Base-by-base conservation (phyloP, 257 asterid species). In the Salvia hispanica region DNA sequence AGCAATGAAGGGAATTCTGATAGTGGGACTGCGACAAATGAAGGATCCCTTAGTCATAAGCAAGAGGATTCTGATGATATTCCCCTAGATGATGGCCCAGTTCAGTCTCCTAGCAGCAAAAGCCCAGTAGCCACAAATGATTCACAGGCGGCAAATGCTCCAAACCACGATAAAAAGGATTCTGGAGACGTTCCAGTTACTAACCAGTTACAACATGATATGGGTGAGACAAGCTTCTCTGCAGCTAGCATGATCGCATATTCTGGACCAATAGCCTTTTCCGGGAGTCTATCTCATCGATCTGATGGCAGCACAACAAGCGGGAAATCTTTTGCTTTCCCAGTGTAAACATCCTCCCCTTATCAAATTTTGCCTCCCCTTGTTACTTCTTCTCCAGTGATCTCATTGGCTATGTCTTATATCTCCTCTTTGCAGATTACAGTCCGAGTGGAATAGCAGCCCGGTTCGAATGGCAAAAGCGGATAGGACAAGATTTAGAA, bases 271-370 rank as follows among this genome's bases (percentile, higher is more conserved):
- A 76, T 87, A 39, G 72, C 93, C 4, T 61, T 48, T 70, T 85
- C 97, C 0, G 96, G 96, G 13, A 94, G 88, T 84, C 50, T 78
- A 47, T 94, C 99, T 66, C 82, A 81, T 74, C 89, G 97, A 54
- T 94, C 99, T 0, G 97, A 91, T 55, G 85, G 90, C 82, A 94
- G 99, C 78, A 77, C 97, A 10, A 80, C 97, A 57, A 94, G 97
- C 28, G 70, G 83, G 28, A 82, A 91, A 47, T 94, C 99, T 45
- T 94, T 91, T 52, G 97, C 96, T 15, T 94, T 94, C 78, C 99
- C 99, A 64, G 69, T 91, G 99, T 94, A 89, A 72, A 36, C 37
- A 16, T n/a, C 36, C 21, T 21, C 44, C 50, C 69, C 8, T 3
- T 51, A 9, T 0, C 46, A 21, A 64, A 21, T 42, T 1, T 58